These are phyloP conservation scores for Apiotrichum gracile DNA, from an alignment of 1,284 basidiomycete genomes.

Conservation along the genomic window DNA sequence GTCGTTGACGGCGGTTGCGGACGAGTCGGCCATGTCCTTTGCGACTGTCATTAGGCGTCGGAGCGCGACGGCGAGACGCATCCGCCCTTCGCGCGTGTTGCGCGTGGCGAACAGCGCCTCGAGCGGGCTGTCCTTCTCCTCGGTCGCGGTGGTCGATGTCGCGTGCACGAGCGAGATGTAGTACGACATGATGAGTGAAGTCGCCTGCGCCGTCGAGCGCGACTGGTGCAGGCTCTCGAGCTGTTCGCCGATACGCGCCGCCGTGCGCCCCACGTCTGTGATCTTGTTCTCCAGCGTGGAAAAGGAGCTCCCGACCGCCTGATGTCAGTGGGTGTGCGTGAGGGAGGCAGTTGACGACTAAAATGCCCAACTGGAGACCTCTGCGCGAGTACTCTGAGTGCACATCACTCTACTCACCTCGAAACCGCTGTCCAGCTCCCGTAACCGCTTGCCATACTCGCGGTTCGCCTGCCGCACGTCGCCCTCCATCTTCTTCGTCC, in stretches of 20 bases:
- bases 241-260: slow-evolving; percentile 93
- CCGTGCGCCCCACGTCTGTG: slow-evolving; percentile 88
- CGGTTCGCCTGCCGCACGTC: slow-evolving; percentile 82
- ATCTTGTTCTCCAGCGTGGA: slow-evolving; percentile 76
- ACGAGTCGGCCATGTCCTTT: slow-evolving; percentile 58
- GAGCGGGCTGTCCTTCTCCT: slow-evolving; percentile 45
- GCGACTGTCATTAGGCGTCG: slow-evolving; percentile 80
- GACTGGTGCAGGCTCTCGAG: slow-evolving; percentile 91
- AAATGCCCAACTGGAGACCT: no score
- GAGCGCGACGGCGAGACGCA: slow-evolving; percentile 83
- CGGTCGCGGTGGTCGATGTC: slow-evolving; percentile 55
- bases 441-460: slow-evolving; percentile 90
- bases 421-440: slow-evolving; percentile 85
- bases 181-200: slow-evolving; percentile 89
- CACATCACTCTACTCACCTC: slow-evolving; percentile 58
- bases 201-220: slow-evolving; percentile 85
- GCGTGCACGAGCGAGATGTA: slow-evolving; percentile 88
- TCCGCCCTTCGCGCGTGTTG: slow-evolving; percentile 66
- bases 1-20: slow-evolving; percentile 55
- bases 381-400: background rate
- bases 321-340: background rate
- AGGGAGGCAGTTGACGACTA: background rate
- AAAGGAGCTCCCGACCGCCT: slow-evolving; percentile 79
- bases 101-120: slow-evolving; percentile 53
- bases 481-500: slow-evolving; percentile 86